Evolutionary conservation across 1,284 basidiomycete genomes (phyloP).

Genomic region (Trametes pubescens): DNA sequence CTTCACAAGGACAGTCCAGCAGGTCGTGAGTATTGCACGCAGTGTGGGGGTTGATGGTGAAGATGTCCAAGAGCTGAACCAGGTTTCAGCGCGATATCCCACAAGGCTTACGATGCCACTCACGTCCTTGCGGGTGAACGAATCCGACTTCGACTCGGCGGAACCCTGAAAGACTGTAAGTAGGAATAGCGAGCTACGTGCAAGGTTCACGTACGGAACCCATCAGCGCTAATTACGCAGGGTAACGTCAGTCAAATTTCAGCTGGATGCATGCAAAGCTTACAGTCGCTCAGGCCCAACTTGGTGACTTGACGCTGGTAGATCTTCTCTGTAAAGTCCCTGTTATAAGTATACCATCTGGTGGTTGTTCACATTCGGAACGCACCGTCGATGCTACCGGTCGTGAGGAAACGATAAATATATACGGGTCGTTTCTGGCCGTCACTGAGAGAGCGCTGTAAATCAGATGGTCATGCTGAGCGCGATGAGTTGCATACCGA

Average conservation of each 20-base stretch:
- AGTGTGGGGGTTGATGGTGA: conserved; percentile 84
- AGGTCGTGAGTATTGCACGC: conserved; percentile 93
- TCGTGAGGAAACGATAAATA: conserved; percentile 92
- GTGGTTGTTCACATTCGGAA: neutral
- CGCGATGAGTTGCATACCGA: conserved; percentile 57
- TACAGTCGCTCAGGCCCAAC: conserved; percentile 87
- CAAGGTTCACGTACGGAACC: conserved; percentile 55
- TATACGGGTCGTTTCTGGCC: conserved; percentile 93
- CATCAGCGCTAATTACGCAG: conserved; percentile 61
- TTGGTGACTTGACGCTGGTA: conserved; percentile 97
- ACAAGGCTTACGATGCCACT: conserved; percentile 34
- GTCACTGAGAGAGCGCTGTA: conserved; percentile 62
- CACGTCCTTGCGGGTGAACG: conserved; percentile 91
- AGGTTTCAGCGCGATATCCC: neutral
- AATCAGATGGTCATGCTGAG: neutral
- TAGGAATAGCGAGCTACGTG: conserved; percentile 18
- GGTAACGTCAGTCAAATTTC: neutral
- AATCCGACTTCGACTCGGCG: conserved; percentile 75
- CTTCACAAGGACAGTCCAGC: conserved; percentile 76
- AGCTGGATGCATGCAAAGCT: conserved; percentile 40
- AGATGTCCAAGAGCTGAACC: conserved; percentile 85
- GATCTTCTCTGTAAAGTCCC: conserved; percentile 74
- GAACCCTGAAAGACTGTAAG: conserved; percentile 49
- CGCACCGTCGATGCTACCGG: conserved; percentile 80
- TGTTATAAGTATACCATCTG: conserved; percentile 8